A percentile compares a stretch with the other conserved stretches of the same genome.
These are phyloP conservation scores for Plantago ovata DNA, from an alignment of 257 asterid species.

Conservation along the genomic window DNA sequence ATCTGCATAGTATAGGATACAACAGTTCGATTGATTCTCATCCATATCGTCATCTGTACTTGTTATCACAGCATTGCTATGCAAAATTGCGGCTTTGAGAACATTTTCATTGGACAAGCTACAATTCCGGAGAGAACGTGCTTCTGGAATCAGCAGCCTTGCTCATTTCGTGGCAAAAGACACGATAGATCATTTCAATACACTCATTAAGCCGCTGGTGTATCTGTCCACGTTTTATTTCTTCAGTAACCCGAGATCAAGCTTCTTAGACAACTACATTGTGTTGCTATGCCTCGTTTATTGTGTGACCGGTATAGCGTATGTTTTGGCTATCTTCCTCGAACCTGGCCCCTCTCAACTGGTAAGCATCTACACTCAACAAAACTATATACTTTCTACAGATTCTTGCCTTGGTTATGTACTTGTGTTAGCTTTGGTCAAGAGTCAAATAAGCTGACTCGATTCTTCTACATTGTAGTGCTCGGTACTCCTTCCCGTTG, in stretches of 20 bases:
- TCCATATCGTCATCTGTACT: neutral
- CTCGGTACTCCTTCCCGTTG: constrained; percentile 87
- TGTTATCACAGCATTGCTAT: constrained; percentile 43
- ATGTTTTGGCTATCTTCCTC: constrained; percentile 56
- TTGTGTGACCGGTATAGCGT: constrained; percentile 69
- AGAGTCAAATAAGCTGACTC: too few relatives aligned
- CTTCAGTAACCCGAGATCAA: constrained; percentile 71
- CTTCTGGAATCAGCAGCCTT: constrained; percentile 70
- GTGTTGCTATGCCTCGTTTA: constrained; percentile 63
- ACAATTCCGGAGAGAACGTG: constrained; percentile 61
- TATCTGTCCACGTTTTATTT: constrained; percentile 65
- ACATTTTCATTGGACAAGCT: constrained; percentile 60
- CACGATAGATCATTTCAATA: constrained; percentile 64
- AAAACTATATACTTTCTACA: neutral
- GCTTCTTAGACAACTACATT: constrained; percentile 53
- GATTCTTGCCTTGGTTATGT: constrained; percentile 4
- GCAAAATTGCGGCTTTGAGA: constrained; percentile 69
- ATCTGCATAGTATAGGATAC: neutral
- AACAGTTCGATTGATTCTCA: neutral
- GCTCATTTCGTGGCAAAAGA: constrained; percentile 70
- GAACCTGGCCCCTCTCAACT: constrained; percentile 84
- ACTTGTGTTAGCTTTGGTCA: constrained; percentile 7
- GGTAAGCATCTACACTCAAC: constrained; percentile 32
- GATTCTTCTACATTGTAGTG: constrained; percentile 50
- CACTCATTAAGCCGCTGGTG: constrained; percentile 63